Conservation (phyloP, 1,284 basidiomycete genomes). For the Ceratobasidium theobromae region DNA sequence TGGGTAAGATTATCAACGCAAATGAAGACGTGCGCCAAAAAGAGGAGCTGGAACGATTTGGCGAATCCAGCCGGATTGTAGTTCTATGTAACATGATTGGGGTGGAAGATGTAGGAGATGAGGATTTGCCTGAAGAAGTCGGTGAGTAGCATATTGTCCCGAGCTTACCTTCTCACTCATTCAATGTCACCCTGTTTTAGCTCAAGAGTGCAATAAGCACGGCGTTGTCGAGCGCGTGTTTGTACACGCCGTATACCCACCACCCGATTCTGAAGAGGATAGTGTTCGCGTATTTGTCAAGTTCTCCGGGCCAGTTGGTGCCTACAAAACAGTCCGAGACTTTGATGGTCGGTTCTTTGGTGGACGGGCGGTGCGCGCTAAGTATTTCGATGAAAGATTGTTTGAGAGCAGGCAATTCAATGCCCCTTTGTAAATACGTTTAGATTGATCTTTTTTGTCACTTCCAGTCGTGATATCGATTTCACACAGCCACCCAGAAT, state of each 20-base stretch:
- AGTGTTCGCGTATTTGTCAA: conserved; percentile 82
- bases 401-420: conserved; percentile 45
- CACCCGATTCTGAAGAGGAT: conserved; percentile 60
- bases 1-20: conserved; percentile 85
- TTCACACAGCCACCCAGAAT: neutral
- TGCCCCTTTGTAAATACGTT: conserved; percentile 16
- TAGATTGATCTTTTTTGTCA: neutral
- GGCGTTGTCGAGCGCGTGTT: conserved; percentile 88
- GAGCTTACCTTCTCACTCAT: too few species aligned
- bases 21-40: conserved; percentile 73
- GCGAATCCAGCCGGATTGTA: conserved; percentile 85
- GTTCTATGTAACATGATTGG: conserved; percentile 87
- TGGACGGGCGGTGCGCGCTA: conserved; percentile 76
- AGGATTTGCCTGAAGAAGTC: conserved; percentile 82
- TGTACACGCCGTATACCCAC: conserved; percentile 72
- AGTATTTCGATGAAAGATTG: conserved; percentile 73
- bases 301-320: conserved; percentile 86
- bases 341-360: conserved; percentile 90
- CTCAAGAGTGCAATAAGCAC: conserved; percentile 85
- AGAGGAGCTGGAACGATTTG: conserved; percentile 76
- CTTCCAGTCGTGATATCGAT: too few species aligned
- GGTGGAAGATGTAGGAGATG: conserved; percentile 77
- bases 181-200: conserved; percentile 41
- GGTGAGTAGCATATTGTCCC: conserved; percentile 52
- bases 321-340: conserved; percentile 90